These are phyloP conservation scores for Colletotrichum musicola DNA, from an alignment of 2,329 filamentous ascomycete species.

Conservation along the genomic window DNA sequence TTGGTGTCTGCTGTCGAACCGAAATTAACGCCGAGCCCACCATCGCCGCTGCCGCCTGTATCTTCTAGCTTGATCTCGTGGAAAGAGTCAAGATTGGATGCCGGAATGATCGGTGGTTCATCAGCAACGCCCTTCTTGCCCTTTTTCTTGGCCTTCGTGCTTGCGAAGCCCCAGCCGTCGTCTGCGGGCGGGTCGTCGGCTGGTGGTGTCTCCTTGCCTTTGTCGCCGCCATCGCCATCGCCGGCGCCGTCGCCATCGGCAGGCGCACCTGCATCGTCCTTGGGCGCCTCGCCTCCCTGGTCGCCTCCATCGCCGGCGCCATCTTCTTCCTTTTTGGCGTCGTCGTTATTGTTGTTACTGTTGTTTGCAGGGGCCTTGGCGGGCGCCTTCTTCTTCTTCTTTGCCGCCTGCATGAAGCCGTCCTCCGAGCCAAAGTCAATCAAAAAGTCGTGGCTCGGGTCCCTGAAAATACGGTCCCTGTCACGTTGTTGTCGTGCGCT, in stretches of 20 bases:
- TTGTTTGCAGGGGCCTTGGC: slow-evolving; percentile 55
- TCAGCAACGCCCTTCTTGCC: slow-evolving; percentile 58
- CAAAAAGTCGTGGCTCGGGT: slow-evolving; percentile 58
- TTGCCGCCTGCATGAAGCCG: slow-evolving; percentile 66
- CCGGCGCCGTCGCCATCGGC: slow-evolving; percentile 45
- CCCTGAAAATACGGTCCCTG: slow-evolving; percentile 55
- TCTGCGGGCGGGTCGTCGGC: slow-evolving; percentile 58
- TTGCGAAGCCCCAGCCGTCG: slow-evolving; percentile 65
- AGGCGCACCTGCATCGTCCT: slow-evolving; percentile 36
- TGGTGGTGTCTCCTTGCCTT: slow-evolving; percentile 45
- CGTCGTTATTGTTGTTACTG: slow-evolving; percentile 58
- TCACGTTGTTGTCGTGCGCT: slow-evolving; percentile 39
- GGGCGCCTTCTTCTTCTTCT: slow-evolving; percentile 68
- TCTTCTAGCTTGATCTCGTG: slow-evolving; percentile 78
- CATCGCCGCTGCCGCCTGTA: slow-evolving; percentile 49
- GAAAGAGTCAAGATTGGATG: slow-evolving; percentile 59
- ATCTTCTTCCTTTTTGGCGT: slow-evolving; percentile 50
- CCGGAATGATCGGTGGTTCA: slow-evolving; percentile 48
- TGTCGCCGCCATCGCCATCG: slow-evolving; percentile 37
- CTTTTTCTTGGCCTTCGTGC: slow-evolving; percentile 67
- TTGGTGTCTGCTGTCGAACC: slow-evolving; percentile 59
- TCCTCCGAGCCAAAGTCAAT: slow-evolving; percentile 71
- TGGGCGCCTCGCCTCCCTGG: slow-evolving; percentile 42
- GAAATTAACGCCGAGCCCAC: slow-evolving; percentile 69
- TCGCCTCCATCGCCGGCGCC: slow-evolving; percentile 49